Percentiles rank a stretch among this genome's conserved stretches.
phyloP scores from a whole-genome alignment of 2,329 filamentous ascomycete species.

The Penicillium janthinellum region DNA sequence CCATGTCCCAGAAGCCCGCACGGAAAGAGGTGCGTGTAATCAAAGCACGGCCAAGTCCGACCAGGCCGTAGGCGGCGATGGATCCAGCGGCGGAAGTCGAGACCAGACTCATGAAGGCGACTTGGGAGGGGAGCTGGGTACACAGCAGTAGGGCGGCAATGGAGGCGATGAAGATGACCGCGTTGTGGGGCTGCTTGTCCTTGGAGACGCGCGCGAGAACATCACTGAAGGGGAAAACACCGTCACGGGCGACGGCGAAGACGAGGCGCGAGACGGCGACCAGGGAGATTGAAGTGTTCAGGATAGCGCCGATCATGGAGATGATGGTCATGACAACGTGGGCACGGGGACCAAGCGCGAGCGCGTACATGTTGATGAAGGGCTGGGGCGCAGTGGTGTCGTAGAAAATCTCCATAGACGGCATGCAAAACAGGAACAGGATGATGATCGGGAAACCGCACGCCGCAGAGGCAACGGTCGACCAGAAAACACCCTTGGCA shows the following conservation, averaged over 20 bases:
- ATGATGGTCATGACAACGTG: constrained; percentile 29
- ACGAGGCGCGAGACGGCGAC: constrained; percentile 58
- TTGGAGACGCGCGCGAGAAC: constrained; percentile 54
- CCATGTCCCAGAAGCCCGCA: constrained; percentile 48
- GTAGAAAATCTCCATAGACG: constrained; percentile 34
- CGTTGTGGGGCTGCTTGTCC: constrained; percentile 57
- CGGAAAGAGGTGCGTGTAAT: constrained; percentile 48
- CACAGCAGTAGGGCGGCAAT: constrained; percentile 56
- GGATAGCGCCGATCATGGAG: constrained; percentile 22
- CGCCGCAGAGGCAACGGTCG: constrained; percentile 31
- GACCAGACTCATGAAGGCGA: constrained; percentile 51
- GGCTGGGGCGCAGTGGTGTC: constrained; percentile 32
- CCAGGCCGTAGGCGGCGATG: constrained; percentile 48
- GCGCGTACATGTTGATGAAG: constrained; percentile 28
- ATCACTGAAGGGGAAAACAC: constrained; percentile 56
- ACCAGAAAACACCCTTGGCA: constrained; percentile 34
- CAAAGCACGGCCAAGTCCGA: constrained; percentile 47
- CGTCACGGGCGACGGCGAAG: constrained; percentile 60
- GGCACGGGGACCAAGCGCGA: constrained; percentile 24
- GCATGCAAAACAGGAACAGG: constrained; percentile 36
- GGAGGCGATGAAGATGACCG: constrained; percentile 55
- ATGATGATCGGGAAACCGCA: constrained; percentile 36
- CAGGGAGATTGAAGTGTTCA: constrained; percentile 56
- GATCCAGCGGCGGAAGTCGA: constrained; percentile 51
- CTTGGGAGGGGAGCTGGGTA: constrained; percentile 55